Evolutionary conservation across 1,284 basidiomycete species (phyloP).

Genomic region (Puccinia polysora): DNA sequence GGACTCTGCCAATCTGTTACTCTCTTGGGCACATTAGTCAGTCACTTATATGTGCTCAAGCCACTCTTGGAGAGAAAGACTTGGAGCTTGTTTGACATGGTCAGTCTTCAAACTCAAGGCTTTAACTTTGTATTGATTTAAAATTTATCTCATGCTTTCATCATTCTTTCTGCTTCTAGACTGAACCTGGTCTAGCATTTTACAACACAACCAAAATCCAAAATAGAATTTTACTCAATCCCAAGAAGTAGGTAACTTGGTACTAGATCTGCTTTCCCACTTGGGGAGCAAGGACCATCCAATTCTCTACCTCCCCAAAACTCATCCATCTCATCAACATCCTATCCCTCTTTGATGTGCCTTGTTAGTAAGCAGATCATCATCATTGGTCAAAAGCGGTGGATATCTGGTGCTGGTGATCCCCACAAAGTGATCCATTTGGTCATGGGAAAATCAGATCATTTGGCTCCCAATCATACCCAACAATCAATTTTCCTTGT

Average conservation of each 20-base stretch:
- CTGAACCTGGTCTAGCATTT: conserved; percentile 65
- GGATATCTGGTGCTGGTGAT: conserved; percentile 96
- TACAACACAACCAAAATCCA: conserved; percentile 95
- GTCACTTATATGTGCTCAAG: conserved; percentile 57
- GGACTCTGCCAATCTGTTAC: conserved; percentile 97
- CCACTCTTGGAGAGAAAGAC: conserved; percentile 88
- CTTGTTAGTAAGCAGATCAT: conserved; percentile 81
- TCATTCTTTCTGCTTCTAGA: conserved; percentile 3
- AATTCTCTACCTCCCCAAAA: too few relatives aligned
- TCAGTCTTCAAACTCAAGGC: conserved; percentile 58
- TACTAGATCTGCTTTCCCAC: too few relatives aligned
- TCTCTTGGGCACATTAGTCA: conserved; percentile 88
- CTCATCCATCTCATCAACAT: not conserved
- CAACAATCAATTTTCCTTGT: conserved; percentile 94
- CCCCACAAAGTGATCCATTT: conserved; percentile 83
- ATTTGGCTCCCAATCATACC: conserved; percentile 58
- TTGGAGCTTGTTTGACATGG: conserved; percentile 90
- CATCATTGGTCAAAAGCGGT: conserved; percentile 98
- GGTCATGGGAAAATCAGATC: conserved; percentile 80
- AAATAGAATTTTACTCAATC: conserved; percentile 67
- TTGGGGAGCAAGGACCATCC: too few relatives aligned
- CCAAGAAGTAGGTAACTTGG: conserved; percentile 13
- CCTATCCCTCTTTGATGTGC: not conserved
- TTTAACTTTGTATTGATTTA: conserved; percentile 57
- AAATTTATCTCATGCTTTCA: not conserved